Evolutionary conservation across 148 eudicot genomes (phyloP).

Genomic region (Simmondsia chinensis): DNA sequence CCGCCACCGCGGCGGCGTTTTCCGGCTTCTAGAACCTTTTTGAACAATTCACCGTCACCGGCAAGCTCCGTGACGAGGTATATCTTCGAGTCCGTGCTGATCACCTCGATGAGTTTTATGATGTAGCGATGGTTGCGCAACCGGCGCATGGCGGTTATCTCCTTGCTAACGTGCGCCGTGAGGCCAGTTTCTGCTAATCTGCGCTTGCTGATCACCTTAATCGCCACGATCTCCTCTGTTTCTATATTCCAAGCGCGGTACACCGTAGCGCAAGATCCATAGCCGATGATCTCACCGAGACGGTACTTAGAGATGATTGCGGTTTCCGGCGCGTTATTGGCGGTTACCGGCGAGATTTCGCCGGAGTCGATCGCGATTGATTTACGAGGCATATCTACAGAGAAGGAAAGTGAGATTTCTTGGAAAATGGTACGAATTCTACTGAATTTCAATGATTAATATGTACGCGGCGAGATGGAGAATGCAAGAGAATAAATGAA

Average conservation of each 20-base stretch:
- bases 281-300: conserved; percentile 43
- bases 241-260: conserved; percentile 43
- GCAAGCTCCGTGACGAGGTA: conserved; percentile 62
- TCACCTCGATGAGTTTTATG: conserved; percentile 51
- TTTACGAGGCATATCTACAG: no score
- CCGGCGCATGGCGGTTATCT: conserved; percentile 54
- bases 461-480: no score
- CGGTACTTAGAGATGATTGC: conserved; percentile 52
- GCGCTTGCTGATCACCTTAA: conserved; percentile 13
- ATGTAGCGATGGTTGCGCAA: conserved; percentile 48
- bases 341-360: no score
- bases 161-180: conserved; percentile 34
- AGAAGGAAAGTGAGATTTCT: no score
- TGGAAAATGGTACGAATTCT: no score
- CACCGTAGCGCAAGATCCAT: conserved; percentile 58
- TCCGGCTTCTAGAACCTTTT: no score
- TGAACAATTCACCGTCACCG: conserved; percentile 72
- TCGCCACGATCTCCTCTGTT: conserved; percentile 55
- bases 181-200: background rate
- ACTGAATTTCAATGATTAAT: no score
- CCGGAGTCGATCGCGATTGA: no score
- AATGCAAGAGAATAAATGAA: no score
- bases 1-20: conserved; percentile 38
- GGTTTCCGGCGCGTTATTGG: no score
- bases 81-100: conserved; percentile 36